These are phyloP conservation scores for Carex myosuroides DNA, from an alignment of 176 grass and related monocot species.

Conservation along the genomic window DNA sequence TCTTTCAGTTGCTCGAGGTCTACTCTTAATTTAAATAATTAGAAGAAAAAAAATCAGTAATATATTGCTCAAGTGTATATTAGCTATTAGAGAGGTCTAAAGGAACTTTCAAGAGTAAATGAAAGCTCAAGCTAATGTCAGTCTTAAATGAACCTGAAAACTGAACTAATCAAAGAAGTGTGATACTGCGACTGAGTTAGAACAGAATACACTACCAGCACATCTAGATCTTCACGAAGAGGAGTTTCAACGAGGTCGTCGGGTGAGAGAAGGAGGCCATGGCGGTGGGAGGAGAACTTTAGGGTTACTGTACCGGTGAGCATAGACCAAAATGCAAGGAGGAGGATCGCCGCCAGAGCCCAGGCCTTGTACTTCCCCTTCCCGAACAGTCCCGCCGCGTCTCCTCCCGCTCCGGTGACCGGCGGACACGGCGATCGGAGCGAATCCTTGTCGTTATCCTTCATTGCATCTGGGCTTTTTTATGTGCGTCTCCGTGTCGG, in stretches of 20 bases:
- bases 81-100: background rate
- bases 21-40: background rate
- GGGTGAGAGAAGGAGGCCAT: conserved; percentile 22
- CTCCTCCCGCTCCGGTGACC: background rate
- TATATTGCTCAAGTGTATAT: background rate
- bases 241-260: conserved; percentile 32
- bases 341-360: conserved; percentile 79
- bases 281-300: conserved; percentile 52
- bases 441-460: conserved; percentile 4
- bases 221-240: conserved; percentile 10
- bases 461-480: conserved; percentile 32
- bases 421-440: conserved; percentile 14
- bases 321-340: conserved; percentile 96
- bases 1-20: background rate
- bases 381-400: conserved; percentile 25
- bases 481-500: background rate
- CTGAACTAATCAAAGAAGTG: background rate
- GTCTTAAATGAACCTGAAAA: background rate
- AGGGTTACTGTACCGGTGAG: conserved; percentile 75
- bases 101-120: background rate
- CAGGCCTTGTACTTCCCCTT: conserved; percentile 85
- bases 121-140: background rate
- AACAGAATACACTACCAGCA: conserved; percentile 9
- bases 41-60: background rate
- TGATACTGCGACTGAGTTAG: background rate